These are phyloP conservation scores for Blastobotrys elegans DNA, from an alignment of 1,139 yeast species.

Conservation along the genomic window DNA sequence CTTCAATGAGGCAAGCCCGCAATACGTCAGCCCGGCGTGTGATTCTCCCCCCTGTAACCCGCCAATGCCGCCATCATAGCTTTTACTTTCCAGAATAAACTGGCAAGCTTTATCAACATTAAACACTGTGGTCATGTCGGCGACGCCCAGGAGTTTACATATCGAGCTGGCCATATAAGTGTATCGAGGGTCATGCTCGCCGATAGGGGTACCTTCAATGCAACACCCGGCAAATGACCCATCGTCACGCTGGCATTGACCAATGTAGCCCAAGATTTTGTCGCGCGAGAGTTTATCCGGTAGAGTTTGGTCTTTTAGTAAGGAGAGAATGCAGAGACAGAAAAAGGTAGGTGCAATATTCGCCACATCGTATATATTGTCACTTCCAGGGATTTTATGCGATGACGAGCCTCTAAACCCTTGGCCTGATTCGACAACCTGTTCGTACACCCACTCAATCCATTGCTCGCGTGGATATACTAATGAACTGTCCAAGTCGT, in stretches of 20 bases:
- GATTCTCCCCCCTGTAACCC: constrained; percentile 52
- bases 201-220: constrained; percentile 42
- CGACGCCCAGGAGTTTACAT: constrained; percentile 28
- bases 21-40: constrained; percentile 84
- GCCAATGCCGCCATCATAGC: constrained; percentile 68
- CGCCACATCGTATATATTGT: constrained; percentile 44
- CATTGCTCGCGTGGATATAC: constrained; percentile 33
- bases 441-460: constrained; percentile 46
- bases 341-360: constrained; percentile 61
- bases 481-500: constrained; percentile 10
- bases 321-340: constrained; percentile 38
- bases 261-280: constrained; percentile 48
- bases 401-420: constrained; percentile 56
- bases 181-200: constrained; percentile 68
- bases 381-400: constrained; percentile 31
- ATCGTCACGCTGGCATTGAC: constrained; percentile 46
- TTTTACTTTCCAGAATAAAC: constrained; percentile 17
- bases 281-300: constrained; percentile 39
- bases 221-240: constrained; percentile 46
- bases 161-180: constrained; percentile 72
- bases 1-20: constrained; percentile 66
- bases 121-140: neutral
- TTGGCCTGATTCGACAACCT: constrained; percentile 39
- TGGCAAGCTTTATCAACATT: constrained; percentile 6
- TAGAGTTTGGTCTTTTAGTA: constrained; percentile 42